phyloP scores from a whole-genome alignment of 306 rosid species.

The Pyrus pyrifolia region DNA sequence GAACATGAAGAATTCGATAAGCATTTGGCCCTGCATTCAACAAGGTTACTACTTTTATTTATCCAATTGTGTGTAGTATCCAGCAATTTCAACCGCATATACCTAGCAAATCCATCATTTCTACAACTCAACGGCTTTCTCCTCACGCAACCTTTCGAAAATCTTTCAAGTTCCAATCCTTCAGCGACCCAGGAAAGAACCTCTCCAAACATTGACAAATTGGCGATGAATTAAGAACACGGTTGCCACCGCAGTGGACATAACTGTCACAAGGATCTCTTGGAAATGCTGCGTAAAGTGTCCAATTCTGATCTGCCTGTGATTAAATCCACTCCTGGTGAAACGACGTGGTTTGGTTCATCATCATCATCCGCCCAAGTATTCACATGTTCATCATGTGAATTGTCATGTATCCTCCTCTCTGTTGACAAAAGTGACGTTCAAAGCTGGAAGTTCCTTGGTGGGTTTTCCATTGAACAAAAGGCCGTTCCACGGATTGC shows the following conservation, averaged over 20 bases:
- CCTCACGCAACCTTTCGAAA: constrained; percentile 34
- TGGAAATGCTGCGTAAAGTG: constrained; percentile 2
- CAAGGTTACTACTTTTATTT: constrained; percentile 26
- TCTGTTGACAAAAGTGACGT: constrained; percentile 2
- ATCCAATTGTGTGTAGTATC: constrained; percentile 45
- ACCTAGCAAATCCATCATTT: constrained; percentile 27
- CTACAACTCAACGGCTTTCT: constrained; percentile 19
- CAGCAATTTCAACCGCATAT: constrained; percentile 32
- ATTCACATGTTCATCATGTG: not conserved
- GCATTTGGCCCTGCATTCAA: constrained; percentile 47
- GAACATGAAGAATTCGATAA: constrained; percentile 53
- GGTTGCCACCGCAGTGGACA: constrained; percentile 31
- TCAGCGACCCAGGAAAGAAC: constrained; percentile 27
- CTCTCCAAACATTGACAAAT: constrained; percentile 40
- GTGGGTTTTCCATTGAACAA: constrained; percentile 15
- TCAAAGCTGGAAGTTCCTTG: not conserved
- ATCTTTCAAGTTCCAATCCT: constrained; percentile 14
- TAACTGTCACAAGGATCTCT: constrained; percentile 34
- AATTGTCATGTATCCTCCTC: constrained; percentile 23
- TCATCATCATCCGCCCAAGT: not conserved
- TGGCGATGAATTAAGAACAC: constrained; percentile 13
- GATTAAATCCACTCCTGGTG: constrained; percentile 20
- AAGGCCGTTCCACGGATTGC: constrained; percentile 47
- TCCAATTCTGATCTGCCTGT: constrained; percentile 16
- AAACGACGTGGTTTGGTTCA: constrained; percentile 20